Percentiles rank a stretch among this genome's conserved stretches.
Conservation (phyloP, 768 basidiomycete species). For the Auricularia cornea region DNA sequence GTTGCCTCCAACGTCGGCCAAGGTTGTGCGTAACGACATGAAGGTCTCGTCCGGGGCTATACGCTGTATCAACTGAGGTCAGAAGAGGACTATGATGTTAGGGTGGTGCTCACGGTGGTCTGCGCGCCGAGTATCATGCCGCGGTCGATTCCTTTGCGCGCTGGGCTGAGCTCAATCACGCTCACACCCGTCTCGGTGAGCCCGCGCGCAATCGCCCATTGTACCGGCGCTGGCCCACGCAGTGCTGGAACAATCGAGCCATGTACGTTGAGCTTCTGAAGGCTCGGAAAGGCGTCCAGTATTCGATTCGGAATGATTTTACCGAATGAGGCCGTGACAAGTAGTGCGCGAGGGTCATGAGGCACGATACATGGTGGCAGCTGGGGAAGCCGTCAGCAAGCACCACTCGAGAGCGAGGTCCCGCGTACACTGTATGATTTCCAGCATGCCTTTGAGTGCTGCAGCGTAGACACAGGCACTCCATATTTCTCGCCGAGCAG, state of each 20-base stretch:
- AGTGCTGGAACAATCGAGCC: slow-evolving; percentile 81
- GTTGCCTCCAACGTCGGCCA: slow-evolving; percentile 59
- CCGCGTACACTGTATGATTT: not conserved
- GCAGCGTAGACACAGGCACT: slow-evolving; percentile 49
- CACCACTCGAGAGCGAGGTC: not conserved
- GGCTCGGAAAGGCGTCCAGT: slow-evolving; percentile 50
- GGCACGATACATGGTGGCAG: not conserved
- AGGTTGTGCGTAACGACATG: slow-evolving; percentile 40
- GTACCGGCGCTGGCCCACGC: slow-evolving; percentile 88
- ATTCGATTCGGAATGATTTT: slow-evolving; percentile 63
- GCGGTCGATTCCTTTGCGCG: slow-evolving; percentile 64
- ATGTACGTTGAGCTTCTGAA: slow-evolving; percentile 74
- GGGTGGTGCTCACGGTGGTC: slow-evolving; percentile 40
- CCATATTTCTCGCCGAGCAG: slow-evolving; percentile 42
- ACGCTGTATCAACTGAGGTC: slow-evolving; percentile 28
- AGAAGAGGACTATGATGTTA: not conserved
- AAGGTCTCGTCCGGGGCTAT: slow-evolving; percentile 49
- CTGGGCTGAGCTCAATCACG: slow-evolving; percentile 67
- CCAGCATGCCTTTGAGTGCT: slow-evolving; percentile 39
- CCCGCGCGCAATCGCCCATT: slow-evolving; percentile 65
- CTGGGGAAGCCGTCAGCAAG: not conserved
- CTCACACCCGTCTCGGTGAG: slow-evolving; percentile 69
- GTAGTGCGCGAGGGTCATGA: slow-evolving; percentile 39
- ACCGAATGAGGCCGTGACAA: slow-evolving; percentile 88
- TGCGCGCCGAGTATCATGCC: slow-evolving; percentile 58